Percentiles rank a stretch among this genome's conserved stretches.
Evolutionary conservation across 768 basidiomycete genomes (phyloP).

Genomic region (Boletus huronensis): DNA sequence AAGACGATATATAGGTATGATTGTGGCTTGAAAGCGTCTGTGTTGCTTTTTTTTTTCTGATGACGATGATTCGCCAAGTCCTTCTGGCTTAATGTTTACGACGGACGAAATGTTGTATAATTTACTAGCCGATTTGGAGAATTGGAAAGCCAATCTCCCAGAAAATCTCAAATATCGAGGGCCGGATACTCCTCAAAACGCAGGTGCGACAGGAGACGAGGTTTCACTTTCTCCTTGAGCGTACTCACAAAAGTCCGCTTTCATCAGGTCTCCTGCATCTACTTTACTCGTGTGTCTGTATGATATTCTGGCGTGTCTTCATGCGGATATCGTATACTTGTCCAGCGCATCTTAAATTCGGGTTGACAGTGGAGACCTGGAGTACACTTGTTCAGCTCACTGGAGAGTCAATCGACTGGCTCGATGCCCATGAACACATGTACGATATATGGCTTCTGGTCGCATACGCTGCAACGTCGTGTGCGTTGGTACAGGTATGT

Average conservation of each 20-base stretch:
- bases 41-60: constrained; percentile 13
- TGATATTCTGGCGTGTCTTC: constrained; percentile 98
- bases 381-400: constrained; percentile 66
- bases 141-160: constrained; percentile 78
- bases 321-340: constrained; percentile 95
- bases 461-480: constrained; percentile 83
- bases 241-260: constrained; percentile 2
- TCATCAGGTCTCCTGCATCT: constrained; percentile 78
- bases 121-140: constrained; percentile 62
- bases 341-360: constrained; percentile 86
- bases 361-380: constrained; percentile 79
- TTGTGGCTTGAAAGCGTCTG: not conserved
- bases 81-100: constrained; percentile 81
- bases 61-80: constrained; percentile 41
- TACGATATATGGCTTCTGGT: constrained; percentile 88
- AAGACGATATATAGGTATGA: constrained; percentile 89
- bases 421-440: constrained; percentile 71
- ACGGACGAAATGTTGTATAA: constrained; percentile 74
- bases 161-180: constrained; percentile 77
- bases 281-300: constrained; percentile 83
- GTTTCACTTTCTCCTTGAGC: not conserved
- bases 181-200: constrained; percentile 55
- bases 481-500: constrained; percentile 85
- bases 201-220: constrained; percentile 48
- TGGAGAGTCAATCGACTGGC: constrained; percentile 85